These are phyloP conservation scores for Suillus tomentosus DNA, from an alignment of 768 basidiomycete species.

Conservation along the genomic window DNA sequence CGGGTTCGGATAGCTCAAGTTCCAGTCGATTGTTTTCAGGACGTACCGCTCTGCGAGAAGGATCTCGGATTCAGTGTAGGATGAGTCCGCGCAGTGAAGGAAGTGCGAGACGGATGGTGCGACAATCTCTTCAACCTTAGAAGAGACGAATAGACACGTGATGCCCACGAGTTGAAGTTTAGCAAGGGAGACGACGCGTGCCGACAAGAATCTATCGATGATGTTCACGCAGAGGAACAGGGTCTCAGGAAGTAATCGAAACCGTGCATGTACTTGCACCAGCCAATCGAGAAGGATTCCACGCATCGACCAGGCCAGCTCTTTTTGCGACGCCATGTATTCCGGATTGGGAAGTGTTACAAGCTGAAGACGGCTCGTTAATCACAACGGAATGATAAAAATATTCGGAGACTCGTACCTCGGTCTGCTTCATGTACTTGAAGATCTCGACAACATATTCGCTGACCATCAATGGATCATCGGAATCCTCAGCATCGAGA, in stretches of 20 bases:
- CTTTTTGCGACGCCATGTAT: slow-evolving; percentile 84
- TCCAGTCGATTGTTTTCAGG: slow-evolving; percentile 83
- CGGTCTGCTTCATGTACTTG: slow-evolving; percentile 82
- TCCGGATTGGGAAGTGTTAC: slow-evolving; percentile 78
- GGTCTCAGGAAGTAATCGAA: slow-evolving; percentile 86
- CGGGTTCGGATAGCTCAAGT: slow-evolving; percentile 84
- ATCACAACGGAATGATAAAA: slow-evolving; percentile 10
- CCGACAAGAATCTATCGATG: slow-evolving; percentile 72
- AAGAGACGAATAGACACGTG: slow-evolving; percentile 82
- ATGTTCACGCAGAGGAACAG: slow-evolving; percentile 89
- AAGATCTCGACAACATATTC: slow-evolving; percentile 96
- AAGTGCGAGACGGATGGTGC: slow-evolving; percentile 84
- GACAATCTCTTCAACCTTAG: slow-evolving; percentile 93
- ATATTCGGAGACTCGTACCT: slow-evolving; percentile 48
- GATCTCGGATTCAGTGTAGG: slow-evolving; percentile 78
- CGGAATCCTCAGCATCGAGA: slow-evolving; percentile 86
- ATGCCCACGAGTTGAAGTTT: slow-evolving; percentile 93
- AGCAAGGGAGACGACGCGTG: slow-evolving; percentile 72
- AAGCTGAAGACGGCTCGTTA: slow-evolving; percentile 43
- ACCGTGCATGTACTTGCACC: slow-evolving; percentile 86
- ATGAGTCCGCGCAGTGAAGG: slow-evolving; percentile 74
- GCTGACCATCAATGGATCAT: slow-evolving; percentile 96
- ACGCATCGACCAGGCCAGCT: slow-evolving; percentile 89
- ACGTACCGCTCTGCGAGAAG: slow-evolving; percentile 89
- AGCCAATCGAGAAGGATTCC: slow-evolving; percentile 92